These are phyloP conservation scores for Pulveroboletus sp. DNA, from an alignment of 768 basidiomycete species.

Conservation along the genomic window DNA sequence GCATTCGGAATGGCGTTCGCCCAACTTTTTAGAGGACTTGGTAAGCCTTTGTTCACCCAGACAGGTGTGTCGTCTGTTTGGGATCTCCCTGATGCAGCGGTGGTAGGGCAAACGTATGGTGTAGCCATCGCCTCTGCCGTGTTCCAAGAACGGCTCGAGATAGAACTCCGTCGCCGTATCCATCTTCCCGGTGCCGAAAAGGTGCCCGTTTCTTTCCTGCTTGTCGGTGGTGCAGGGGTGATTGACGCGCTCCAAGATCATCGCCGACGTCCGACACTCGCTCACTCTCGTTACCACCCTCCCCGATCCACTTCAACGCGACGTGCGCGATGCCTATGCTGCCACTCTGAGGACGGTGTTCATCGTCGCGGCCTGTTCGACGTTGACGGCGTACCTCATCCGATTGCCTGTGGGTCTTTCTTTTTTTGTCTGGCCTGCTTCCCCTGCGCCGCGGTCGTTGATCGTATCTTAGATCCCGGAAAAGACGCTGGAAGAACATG, in stretches of 20 bases:
- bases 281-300: slow-evolving; percentile 9
- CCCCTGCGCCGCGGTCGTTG: too few relatives aligned
- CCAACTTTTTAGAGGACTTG: slow-evolving; percentile 13
- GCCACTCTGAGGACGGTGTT: slow-evolving; percentile 10
- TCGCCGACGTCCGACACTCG: slow-evolving; percentile 12
- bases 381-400: slow-evolving; percentile 2
- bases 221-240: too few relatives aligned
- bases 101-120: slow-evolving; percentile 9
- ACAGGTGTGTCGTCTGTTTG: too few relatives aligned
- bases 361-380: slow-evolving; percentile 3
- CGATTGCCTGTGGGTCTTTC: slow-evolving; percentile 7
- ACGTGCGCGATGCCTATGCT: slow-evolving; percentile 6
- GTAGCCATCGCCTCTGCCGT: slow-evolving; percentile 16
- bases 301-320: slow-evolving; percentile 10
- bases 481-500: not conserved
- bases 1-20: slow-evolving; percentile 1
- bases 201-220: not conserved
- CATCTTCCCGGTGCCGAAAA: slow-evolving; percentile 7
- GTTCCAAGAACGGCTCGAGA: slow-evolving; percentile 14
- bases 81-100: too few relatives aligned
- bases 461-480: slow-evolving; percentile 2
- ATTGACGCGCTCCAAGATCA: slow-evolving; percentile 2
- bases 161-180: slow-evolving; percentile 10
- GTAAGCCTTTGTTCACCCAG: not conserved
- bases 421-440: too few relatives aligned